These are phyloP conservation scores for Climacium dendroides DNA, from an alignment of 225 moss, liverwort and hornwort genomes.

Conservation along the genomic window DNA sequence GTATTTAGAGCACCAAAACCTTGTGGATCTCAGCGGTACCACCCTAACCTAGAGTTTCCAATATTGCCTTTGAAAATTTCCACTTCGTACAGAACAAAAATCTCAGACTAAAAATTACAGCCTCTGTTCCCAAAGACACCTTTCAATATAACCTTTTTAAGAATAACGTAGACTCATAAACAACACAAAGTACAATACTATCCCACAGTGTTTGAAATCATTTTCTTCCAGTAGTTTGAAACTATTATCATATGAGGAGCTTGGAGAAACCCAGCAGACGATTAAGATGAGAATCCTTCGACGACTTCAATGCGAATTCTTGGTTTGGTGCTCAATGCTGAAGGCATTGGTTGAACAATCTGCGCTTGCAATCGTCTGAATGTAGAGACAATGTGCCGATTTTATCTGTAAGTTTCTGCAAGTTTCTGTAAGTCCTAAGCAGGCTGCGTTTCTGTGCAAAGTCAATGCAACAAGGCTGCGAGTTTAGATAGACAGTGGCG, in stretches of 20 bases:
- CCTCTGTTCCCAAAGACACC: background rate
- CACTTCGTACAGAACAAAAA: background rate
- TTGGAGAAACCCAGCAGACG: background rate
- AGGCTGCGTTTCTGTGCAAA: background rate
- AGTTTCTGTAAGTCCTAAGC: background rate
- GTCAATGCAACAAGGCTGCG: background rate
- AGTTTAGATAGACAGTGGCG: background rate
- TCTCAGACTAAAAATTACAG: background rate
- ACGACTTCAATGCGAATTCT: background rate
- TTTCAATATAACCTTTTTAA: background rate
- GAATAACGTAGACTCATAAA: background rate
- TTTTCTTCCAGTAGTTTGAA: background rate
- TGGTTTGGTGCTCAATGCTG: background rate
- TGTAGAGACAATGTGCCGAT: background rate
- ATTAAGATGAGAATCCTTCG: background rate
- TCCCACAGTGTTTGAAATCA: background rate
- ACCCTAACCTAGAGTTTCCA: background rate
- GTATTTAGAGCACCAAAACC: background rate
- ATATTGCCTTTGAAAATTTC: background rate
- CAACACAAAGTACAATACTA: background rate
- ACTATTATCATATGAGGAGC: background rate
- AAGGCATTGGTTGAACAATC: background rate
- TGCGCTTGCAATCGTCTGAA: background rate
- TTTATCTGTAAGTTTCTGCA: background rate
- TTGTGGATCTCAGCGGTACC: background rate